phyloP scores from a whole-genome alignment of 345 rosid genomes.

The Melastoma malabathricum region DNA sequence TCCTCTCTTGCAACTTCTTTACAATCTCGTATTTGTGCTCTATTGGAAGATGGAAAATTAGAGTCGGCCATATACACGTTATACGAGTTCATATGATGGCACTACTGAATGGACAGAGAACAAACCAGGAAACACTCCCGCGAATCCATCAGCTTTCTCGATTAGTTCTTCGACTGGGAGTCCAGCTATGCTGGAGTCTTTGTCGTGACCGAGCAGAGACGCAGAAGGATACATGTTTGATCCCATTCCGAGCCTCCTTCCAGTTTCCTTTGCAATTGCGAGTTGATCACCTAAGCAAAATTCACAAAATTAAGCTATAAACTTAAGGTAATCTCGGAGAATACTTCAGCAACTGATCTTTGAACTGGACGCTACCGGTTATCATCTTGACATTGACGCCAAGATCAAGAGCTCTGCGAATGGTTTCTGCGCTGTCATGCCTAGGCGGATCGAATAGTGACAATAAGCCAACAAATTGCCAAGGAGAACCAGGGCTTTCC shows the following conservation, averaged over 20 bases:
- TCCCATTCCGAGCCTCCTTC: conserved; percentile 42
- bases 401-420: conserved; percentile 71
- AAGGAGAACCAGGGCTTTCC: conserved; percentile 57
- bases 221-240: conserved; percentile 42
- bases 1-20: conserved; percentile 27
- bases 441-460: conserved; percentile 86
- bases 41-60: neutral
- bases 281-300: conserved; percentile 27
- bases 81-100: neutral
- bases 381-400: conserved; percentile 98
- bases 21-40: conserved; percentile 46
- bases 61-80: neutral
- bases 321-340: neutral
- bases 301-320: neutral
- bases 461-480: conserved; percentile 74
- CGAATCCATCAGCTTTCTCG: conserved; percentile 40
- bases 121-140: conserved; percentile 40
- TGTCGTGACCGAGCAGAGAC: conserved; percentile 27
- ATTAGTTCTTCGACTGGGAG: conserved; percentile 32
- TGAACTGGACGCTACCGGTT: conserved; percentile 36
- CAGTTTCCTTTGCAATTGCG: conserved; percentile 41
- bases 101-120: too few species aligned
- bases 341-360: too few species aligned
- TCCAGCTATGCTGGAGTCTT: conserved; percentile 20
- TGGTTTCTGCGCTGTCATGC: conserved; percentile 97